A percentile compares a stretch with the other conserved stretches of the same genome.
These are phyloP conservation scores for Xylaria sp. DNA, from an alignment of 2,329 filamentous ascomycete genomes.

Conservation along the genomic window DNA sequence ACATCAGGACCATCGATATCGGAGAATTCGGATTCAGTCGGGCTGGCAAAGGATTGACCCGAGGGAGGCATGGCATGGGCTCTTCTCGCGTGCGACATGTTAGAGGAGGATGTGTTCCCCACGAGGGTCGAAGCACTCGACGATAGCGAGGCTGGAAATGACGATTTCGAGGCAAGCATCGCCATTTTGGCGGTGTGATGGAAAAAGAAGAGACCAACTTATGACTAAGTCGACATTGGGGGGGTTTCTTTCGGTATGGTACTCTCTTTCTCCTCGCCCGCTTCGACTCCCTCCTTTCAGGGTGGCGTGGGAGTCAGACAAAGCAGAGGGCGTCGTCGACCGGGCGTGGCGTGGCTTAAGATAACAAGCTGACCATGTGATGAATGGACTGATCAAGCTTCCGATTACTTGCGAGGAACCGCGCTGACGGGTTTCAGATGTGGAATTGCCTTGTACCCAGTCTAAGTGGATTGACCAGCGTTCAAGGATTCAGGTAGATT, in stretches of 20 bases:
- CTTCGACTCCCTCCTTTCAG: slow-evolving; percentile 32
- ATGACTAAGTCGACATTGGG: slow-evolving; percentile 23
- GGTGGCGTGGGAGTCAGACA: slow-evolving; percentile 29
- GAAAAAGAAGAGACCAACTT: slow-evolving; percentile 20
- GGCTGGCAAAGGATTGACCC: slow-evolving; percentile 76
- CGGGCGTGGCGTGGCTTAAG: slow-evolving; percentile 19
- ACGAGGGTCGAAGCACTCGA: slow-evolving; percentile 58
- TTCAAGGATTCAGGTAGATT: slow-evolving; percentile 25
- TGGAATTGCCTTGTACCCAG: slow-evolving; percentile 32
- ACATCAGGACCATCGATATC: slow-evolving; percentile 81
- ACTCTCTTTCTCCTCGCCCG: slow-evolving; percentile 29
- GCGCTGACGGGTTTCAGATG: slow-evolving; percentile 43
- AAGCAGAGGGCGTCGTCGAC: slow-evolving; percentile 32
- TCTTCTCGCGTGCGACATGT: slow-evolving; percentile 64
- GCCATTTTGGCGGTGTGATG: slow-evolving; percentile 65
- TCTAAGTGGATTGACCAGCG: background rate
- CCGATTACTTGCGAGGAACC: slow-evolving; percentile 21
- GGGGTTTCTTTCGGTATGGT: slow-evolving; percentile 14
- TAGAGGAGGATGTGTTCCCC: slow-evolving; percentile 60
- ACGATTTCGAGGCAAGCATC: slow-evolving; percentile 80
- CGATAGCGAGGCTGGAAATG: slow-evolving; percentile 70
- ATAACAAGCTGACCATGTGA: slow-evolving; percentile 25
- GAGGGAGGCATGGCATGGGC: slow-evolving; percentile 60
- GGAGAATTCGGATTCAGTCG: slow-evolving; percentile 93
- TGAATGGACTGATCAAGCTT: slow-evolving; percentile 27